Percentiles rank a stretch among this genome's conserved stretches.
These are phyloP conservation scores for Aquilaria yunnanensis DNA, from an alignment of 345 rosid species.

Conservation along the genomic window DNA sequence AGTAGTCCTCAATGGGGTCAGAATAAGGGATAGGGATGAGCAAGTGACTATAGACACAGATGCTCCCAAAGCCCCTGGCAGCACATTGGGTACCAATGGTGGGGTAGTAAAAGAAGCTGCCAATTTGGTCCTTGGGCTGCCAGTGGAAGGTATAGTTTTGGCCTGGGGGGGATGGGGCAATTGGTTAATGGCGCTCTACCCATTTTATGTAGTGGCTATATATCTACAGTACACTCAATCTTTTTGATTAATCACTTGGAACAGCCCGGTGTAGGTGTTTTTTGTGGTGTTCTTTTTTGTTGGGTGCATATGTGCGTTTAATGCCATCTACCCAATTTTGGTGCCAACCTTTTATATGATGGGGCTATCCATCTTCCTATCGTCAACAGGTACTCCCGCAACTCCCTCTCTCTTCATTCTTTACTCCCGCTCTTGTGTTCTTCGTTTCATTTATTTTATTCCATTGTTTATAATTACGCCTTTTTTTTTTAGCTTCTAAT, in stretches of 20 bases:
- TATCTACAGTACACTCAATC: neutral
- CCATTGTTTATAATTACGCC: neutral
- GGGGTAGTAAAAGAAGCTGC: conserved; percentile 66
- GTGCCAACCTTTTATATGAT: too few relatives aligned
- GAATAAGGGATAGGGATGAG: conserved; percentile 70
- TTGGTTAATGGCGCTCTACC: neutral
- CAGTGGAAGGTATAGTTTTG: conserved; percentile 69
- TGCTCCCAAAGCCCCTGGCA: conserved; percentile 68
- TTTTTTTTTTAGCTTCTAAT: too few relatives aligned
- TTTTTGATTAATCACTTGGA: too few relatives aligned
- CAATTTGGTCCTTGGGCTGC: conserved; percentile 92
- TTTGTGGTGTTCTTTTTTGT: too few relatives aligned
- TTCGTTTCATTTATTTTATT: conserved; percentile 8
- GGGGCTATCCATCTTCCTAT: conserved; percentile 6
- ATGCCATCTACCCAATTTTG: too few relatives aligned
- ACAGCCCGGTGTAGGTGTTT: neutral
- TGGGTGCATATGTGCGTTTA: too few relatives aligned
- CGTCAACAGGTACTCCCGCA: conserved; percentile 5
- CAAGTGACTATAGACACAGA: conserved; percentile 56
- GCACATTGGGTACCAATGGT: conserved; percentile 40
- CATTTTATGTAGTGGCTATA: neutral
- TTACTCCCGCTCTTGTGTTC: conserved; percentile 22
- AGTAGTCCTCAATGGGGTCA: conserved; percentile 60
- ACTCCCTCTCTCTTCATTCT: conserved; percentile 21
- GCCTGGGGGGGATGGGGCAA: conserved; percentile 67